Evolutionary conservation across 371 early-diverging fungal species (phyloP).

Genomic region (Syncephalastrum sp.): DNA sequence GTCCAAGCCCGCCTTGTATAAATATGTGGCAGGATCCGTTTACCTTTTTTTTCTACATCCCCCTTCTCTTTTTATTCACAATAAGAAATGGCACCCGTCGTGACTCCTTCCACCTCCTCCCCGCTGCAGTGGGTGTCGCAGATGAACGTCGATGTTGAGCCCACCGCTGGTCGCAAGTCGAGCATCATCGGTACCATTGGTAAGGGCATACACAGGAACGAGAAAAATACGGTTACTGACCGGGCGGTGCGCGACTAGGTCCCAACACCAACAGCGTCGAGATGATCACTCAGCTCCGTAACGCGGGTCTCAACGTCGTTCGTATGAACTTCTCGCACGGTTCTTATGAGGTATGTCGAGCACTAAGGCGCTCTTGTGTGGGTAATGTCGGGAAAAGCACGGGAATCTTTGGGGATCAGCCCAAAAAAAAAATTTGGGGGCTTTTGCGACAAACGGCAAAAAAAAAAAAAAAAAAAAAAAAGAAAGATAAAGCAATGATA

Average conservation of each 20-base stretch:
- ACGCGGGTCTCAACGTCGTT: conserved; percentile 95
- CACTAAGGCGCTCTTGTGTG: not conserved
- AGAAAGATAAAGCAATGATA: not conserved
- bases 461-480: conserved; percentile 1
- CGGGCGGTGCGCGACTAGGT: conserved; percentile 38
- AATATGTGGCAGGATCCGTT: conserved; percentile 3
- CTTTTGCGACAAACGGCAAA: not conserved
- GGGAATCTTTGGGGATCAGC: conserved; percentile 12
- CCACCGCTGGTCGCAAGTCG: conserved; percentile 70
- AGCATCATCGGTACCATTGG: conserved; percentile 84
- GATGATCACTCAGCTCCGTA: conserved; percentile 79
- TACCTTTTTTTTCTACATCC: conserved; percentile 3
- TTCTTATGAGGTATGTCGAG: conserved; percentile 71
- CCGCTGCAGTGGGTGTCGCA: conserved; percentile 78
- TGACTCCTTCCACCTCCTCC: conserved; percentile 38
- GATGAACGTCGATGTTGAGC: conserved; percentile 65
- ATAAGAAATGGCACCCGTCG: conserved; percentile 13
- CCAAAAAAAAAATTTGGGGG: conserved; percentile 4
- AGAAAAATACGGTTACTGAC: not conserved
- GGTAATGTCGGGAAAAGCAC: conserved; percentile 10
- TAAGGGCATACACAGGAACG: conserved; percentile 19
- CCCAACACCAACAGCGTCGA: conserved; percentile 86
- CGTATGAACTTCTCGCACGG: conserved; percentile 97
- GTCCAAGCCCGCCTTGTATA: no score
- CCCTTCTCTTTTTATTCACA: conserved; percentile 5